phyloP scores from a whole-genome alignment of 352 stramenopile genomes.

The Pythium brachiatum region DNA sequence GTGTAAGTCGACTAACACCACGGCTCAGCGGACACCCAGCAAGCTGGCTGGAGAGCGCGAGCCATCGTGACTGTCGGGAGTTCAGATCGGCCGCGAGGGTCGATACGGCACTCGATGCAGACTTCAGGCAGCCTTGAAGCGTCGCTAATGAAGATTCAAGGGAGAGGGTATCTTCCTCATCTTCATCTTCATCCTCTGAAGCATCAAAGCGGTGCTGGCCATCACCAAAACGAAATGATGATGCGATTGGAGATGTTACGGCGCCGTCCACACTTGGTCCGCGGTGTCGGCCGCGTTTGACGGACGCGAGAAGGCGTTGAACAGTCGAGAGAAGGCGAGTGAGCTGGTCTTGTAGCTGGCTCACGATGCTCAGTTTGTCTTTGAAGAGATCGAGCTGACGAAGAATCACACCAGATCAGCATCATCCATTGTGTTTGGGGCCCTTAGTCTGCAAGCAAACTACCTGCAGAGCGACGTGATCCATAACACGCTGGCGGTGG shows the following conservation, averaged over 20 bases:
- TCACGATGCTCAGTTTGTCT: constrained; percentile 58
- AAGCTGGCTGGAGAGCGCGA: constrained; percentile 69
- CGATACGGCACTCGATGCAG: constrained; percentile 23
- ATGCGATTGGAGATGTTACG: neutral
- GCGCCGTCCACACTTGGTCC: neutral
- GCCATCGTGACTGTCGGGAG: constrained; percentile 55
- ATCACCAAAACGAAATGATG: neutral
- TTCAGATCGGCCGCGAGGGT: constrained; percentile 31
- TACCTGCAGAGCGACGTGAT: constrained; percentile 53
- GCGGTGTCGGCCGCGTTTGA: constrained; percentile 3
- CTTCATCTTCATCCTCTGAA: constrained; percentile 18
- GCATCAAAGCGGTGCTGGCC: neutral
- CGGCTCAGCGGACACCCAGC: constrained; percentile 52
- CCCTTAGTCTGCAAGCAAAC: neutral
- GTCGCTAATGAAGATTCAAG: constrained; percentile 12
- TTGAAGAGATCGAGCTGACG: constrained; percentile 42
- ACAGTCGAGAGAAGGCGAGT: constrained; percentile 34
- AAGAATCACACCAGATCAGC: neutral
- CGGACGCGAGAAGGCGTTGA: constrained; percentile 31
- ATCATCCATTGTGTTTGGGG: neutral
- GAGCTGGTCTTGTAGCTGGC: constrained; percentile 48
- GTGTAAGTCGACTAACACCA: constrained; percentile 27
- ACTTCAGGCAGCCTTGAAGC: constrained; percentile 26
- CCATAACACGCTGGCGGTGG: constrained; percentile 56
- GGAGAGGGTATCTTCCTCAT: constrained; percentile 24